Evolutionary conservation across 495 filamentous ascomycete species (phyloP).

Genomic region (Aspergillus biplanus): DNA sequence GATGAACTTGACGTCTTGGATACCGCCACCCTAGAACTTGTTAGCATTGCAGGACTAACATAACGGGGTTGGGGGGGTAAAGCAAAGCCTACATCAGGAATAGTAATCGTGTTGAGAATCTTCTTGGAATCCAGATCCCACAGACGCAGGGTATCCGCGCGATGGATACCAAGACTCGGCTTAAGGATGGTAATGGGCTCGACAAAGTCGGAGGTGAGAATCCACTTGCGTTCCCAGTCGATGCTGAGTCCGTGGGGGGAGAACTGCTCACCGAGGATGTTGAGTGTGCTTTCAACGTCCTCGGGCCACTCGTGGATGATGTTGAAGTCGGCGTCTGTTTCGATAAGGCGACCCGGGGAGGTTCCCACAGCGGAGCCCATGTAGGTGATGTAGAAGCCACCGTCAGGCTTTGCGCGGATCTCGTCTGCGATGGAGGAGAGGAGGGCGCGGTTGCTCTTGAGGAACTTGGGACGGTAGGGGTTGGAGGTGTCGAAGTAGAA

Average conservation of each 20-base stretch:
- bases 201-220: conserved; percentile 65
- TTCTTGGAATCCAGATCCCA: conserved; percentile 56
- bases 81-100: conserved; percentile 52
- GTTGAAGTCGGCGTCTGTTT: conserved; percentile 61
- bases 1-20: conserved; percentile 70
- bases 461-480: conserved; percentile 61
- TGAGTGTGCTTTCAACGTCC: conserved; percentile 51
- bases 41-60: no score
- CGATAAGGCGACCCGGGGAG: conserved; percentile 60
- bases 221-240: conserved; percentile 59
- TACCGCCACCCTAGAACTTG: conserved; percentile 53
- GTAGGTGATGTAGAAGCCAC: conserved; percentile 67
- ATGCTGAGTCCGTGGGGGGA: conserved; percentile 62
- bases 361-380: conserved; percentile 59
- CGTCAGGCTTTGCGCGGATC: conserved; percentile 66
- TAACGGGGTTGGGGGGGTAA: background rate
- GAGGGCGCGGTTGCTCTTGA: conserved; percentile 60
- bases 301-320: conserved; percentile 66
- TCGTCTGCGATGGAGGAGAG: conserved; percentile 64
- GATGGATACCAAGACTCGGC: conserved; percentile 54
- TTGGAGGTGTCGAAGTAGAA: conserved; percentile 65
- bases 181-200: conserved; percentile 63
- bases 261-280: conserved; percentile 62
- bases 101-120: conserved; percentile 64
- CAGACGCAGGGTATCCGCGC: conserved; percentile 60